Conservation (phyloP, 2,329 filamentous ascomycete species). For the Conoideocrella luteorostrata region DNA sequence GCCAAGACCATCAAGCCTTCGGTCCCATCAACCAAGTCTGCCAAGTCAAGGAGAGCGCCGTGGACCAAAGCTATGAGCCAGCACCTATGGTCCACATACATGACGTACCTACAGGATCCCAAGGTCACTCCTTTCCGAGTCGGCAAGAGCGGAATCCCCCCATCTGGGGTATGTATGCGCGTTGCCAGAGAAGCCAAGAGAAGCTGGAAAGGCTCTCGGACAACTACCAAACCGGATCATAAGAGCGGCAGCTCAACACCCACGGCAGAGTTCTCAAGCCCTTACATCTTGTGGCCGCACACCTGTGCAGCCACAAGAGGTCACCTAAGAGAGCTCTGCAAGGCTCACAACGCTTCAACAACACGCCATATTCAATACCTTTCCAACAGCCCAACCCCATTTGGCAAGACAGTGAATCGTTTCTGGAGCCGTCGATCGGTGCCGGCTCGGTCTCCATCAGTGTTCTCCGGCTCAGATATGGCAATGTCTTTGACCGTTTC, state of each 20-base stretch:
- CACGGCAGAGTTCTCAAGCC: conserved; percentile 38
- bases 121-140: conserved; percentile 61
- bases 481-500: conserved; percentile 55
- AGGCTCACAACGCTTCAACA: conserved; percentile 41
- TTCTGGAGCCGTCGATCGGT: conserved; percentile 43
- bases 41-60: conserved; percentile 42
- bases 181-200: conserved; percentile 60
- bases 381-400: conserved; percentile 50
- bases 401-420: conserved; percentile 43
- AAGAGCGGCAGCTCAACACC: conserved; percentile 52
- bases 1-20: conserved; percentile 23
- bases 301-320: conserved; percentile 56
- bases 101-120: conserved; percentile 59
- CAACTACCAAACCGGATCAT: conserved; percentile 23
- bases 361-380: conserved; percentile 39
- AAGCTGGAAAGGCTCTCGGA: conserved; percentile 58
- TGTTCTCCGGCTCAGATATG: conserved; percentile 57
- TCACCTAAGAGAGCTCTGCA: conserved; percentile 58
- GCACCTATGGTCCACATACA: conserved; percentile 60
- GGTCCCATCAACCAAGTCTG: conserved; percentile 11
- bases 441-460: conserved; percentile 37
- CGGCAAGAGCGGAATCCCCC: conserved; percentile 57
- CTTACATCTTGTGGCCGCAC: conserved; percentile 58
- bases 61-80: conserved; percentile 62
- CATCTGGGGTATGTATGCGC: conserved; percentile 56